phyloP scores from a whole-genome alignment of 257 asterid species.

The Thymus mandschuricus region DNA sequence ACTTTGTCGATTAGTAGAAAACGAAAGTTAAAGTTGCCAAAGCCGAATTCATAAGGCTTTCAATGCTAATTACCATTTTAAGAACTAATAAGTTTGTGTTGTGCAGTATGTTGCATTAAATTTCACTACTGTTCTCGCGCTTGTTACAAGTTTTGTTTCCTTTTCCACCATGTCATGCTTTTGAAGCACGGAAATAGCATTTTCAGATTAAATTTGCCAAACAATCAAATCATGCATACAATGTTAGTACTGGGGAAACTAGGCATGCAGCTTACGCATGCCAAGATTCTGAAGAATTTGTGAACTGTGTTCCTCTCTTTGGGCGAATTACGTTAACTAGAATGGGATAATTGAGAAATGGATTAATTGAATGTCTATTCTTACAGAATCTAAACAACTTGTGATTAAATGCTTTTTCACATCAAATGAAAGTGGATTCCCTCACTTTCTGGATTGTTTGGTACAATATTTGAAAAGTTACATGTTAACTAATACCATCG shows the following conservation, averaged over 20 bases:
- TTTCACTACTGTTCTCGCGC: background rate
- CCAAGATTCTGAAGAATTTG: background rate
- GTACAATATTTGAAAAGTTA: background rate
- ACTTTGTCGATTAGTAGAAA: background rate
- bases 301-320: background rate
- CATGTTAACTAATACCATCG: background rate
- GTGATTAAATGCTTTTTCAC: background rate
- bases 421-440: background rate
- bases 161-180: background rate
- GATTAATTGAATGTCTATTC: background rate
- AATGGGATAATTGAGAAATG: background rate
- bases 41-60: slow-evolving; percentile 1
- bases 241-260: background rate
- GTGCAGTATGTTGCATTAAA: background rate
- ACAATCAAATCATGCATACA: background rate
- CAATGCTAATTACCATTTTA: background rate
- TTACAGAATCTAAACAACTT: background rate
- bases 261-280: background rate
- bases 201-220: background rate
- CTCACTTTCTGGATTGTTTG: slow-evolving; percentile 1
- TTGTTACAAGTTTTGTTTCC: background rate
- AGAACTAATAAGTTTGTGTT: background rate
- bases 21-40: slow-evolving; percentile 1
- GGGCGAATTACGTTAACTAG: too few species aligned
- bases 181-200: background rate